Conservation (phyloP, 2,329 filamentous ascomycete species). For the Zasmidium angulare region DNA sequence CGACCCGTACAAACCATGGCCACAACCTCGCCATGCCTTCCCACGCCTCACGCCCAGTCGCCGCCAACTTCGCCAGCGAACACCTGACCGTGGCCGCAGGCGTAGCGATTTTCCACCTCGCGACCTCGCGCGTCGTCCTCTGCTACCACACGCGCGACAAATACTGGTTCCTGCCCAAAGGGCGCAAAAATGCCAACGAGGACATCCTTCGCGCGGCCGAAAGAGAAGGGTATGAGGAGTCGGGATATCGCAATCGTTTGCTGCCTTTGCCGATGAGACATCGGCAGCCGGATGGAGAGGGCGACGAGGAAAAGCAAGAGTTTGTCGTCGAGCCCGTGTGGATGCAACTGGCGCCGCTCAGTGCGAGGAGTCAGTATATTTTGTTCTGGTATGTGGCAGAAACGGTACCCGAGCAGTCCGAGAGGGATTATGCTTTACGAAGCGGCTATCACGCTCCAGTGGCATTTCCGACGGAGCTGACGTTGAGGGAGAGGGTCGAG, state of each 20-base stretch:
- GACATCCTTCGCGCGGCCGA: slow-evolving; percentile 44
- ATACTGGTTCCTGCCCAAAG: slow-evolving; percentile 53
- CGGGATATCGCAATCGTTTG: slow-evolving; percentile 51
- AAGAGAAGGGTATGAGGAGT: slow-evolving; percentile 53
- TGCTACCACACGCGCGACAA: slow-evolving; percentile 44
- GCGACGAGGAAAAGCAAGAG: slow-evolving; percentile 18
- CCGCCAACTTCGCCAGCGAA: slow-evolving; percentile 27
- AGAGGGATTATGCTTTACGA: slow-evolving; percentile 16
- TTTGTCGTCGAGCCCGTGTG: slow-evolving; percentile 47
- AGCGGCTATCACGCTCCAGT: slow-evolving; percentile 33
- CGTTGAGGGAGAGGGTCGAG: slow-evolving; percentile 39
- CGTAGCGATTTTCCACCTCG: slow-evolving; percentile 53
- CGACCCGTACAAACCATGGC: not conserved
- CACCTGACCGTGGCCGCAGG: slow-evolving; percentile 40
- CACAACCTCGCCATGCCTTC: slow-evolving; percentile 1
- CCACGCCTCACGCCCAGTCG: slow-evolving; percentile 22
- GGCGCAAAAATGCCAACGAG: slow-evolving; percentile 49
- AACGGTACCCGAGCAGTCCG: slow-evolving; percentile 40
- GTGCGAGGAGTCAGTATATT: slow-evolving; percentile 40
- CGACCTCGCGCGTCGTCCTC: slow-evolving; percentile 46
- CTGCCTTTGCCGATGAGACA: slow-evolving; percentile 47
- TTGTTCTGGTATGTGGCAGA: slow-evolving; percentile 50
- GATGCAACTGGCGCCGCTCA: slow-evolving; percentile 45
- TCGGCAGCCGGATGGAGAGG: slow-evolving; percentile 42
- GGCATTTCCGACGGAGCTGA: slow-evolving; percentile 37